Conservation (phyloP, 805 yeast genomes). For the Ogataea glucozyma region DNA sequence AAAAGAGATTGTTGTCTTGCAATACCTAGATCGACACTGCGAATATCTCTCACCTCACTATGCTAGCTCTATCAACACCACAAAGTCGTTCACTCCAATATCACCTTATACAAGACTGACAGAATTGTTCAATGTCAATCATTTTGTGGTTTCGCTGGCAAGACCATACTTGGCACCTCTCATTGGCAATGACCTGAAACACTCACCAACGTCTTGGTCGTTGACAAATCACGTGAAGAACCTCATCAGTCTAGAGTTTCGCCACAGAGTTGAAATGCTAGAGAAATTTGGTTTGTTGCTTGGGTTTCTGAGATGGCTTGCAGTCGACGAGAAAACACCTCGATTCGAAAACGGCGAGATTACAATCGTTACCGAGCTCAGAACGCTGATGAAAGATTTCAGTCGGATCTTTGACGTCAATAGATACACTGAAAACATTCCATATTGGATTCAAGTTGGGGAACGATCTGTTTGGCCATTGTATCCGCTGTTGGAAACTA, state of each 20-base stretch:
- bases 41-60: conserved; percentile 46
- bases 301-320: conserved; percentile 66
- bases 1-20: conserved; percentile 46
- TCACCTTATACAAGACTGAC: conserved; percentile 87
- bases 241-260: conserved; percentile 71
- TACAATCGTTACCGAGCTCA: conserved; percentile 85
- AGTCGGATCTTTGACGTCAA: conserved; percentile 79
- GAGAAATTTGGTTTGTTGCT: conserved; percentile 77
- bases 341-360: conserved; percentile 74
- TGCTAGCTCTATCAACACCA: conserved; percentile 33
- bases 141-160: conserved; percentile 86
- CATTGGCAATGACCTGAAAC: conserved; percentile 78
- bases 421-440: conserved; percentile 67
- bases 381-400: conserved; percentile 67
- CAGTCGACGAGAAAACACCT: conserved; percentile 87
- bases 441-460: conserved; percentile 89
- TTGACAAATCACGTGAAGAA: conserved; percentile 41
- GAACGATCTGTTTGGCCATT: conserved; percentile 94
- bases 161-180: conserved; percentile 93
- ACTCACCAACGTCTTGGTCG: conserved; percentile 44
- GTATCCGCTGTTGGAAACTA: conserved; percentile 76
- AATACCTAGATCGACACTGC: conserved; percentile 34
- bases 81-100: conserved; percentile 28
- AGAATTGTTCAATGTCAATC: conserved; percentile 92
- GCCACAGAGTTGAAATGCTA: conserved; percentile 78